A percentile compares a stretch with the other conserved stretches of the same genome.
Evolutionary conservation across 495 filamentous ascomycete species (phyloP).

Genomic region (Penicillium nucicola): DNA sequence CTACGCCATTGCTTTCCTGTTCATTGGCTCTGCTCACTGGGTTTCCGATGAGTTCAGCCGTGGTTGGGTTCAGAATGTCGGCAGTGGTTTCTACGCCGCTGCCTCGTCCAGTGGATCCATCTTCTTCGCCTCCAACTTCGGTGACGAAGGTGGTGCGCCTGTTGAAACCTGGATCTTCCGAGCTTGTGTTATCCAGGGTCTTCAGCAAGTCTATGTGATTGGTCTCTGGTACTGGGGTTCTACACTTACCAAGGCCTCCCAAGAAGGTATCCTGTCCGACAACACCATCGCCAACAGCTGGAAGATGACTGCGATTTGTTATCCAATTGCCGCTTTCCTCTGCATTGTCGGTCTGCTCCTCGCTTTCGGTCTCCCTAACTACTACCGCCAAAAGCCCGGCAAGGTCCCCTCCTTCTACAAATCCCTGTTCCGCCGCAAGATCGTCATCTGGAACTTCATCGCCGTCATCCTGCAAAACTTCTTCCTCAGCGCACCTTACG

Average conservation of each 20-base stretch:
- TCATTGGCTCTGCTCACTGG: conserved; percentile 62
- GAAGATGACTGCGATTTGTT: conserved; percentile 48
- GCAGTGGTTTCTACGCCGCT: conserved; percentile 42
- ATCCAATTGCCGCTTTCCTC: conserved; percentile 39
- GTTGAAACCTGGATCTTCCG: conserved; percentile 50
- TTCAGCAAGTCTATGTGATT: conserved; percentile 47
- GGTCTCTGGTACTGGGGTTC: conserved; percentile 52
- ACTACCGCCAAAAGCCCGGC: conserved; percentile 60
- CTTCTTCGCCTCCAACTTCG: conserved; percentile 51
- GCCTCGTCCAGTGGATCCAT: conserved; percentile 48
- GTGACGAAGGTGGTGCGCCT: conserved; percentile 47
- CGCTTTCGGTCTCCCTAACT: conserved; percentile 43
- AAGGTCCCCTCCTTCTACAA: conserved; percentile 57
- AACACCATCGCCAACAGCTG: conserved; percentile 37
- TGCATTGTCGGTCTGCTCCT: conserved; percentile 39
- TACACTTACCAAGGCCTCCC: conserved; percentile 32
- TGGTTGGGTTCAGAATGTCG: conserved; percentile 49
- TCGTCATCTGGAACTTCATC: conserved; percentile 47
- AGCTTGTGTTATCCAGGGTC: conserved; percentile 48
- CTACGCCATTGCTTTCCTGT: conserved; percentile 62
- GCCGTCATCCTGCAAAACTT: conserved; percentile 48
- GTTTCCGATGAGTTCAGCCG: conserved; percentile 35
- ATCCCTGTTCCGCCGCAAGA: conserved; percentile 43
- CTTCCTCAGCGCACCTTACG: conserved; percentile 48
- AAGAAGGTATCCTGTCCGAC: conserved; percentile 30